Conservation (phyloP, 176 grass and related monocot species). For the Oryza nivara region DNA sequence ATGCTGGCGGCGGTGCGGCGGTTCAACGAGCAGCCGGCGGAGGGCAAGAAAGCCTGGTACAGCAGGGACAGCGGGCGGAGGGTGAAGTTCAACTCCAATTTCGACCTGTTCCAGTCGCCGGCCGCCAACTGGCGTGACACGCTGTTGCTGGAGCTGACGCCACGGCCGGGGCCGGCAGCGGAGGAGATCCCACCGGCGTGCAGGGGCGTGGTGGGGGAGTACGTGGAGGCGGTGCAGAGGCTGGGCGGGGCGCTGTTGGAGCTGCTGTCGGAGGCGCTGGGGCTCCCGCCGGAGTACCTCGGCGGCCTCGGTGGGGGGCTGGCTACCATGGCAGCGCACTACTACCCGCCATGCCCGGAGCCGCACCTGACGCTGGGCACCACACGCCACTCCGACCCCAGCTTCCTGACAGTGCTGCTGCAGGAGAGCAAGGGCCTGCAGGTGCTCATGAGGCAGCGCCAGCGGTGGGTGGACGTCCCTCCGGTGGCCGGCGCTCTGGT, state of each 20-base stretch:
- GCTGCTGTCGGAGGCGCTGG: slow-evolving; percentile 29
- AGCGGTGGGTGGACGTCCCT: slow-evolving; percentile 51
- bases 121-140: slow-evolving; percentile 35
- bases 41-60: slow-evolving; percentile 34
- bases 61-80: slow-evolving; percentile 11
- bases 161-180: slow-evolving; percentile 1
- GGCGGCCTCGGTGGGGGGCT: background rate
- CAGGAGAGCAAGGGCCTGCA: slow-evolving; percentile 63
- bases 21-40: slow-evolving; percentile 9
- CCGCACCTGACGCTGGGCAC: background rate
- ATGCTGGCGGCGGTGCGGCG: slow-evolving; percentile 34
- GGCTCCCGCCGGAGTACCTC: background rate
- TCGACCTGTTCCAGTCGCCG: slow-evolving; percentile 35
- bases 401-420: slow-evolving; percentile 35
- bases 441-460: background rate
- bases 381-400: background rate
- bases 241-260: background rate
- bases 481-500: slow-evolving; percentile 51
- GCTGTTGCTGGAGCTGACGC: slow-evolving; percentile 6
- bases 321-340: background rate
- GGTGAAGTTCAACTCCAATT: slow-evolving; percentile 14
- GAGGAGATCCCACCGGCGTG: slow-evolving; percentile 28
- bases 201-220: slow-evolving; percentile 14
- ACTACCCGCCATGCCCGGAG: background rate
- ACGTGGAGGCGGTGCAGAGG: background rate